These are phyloP conservation scores for Cladosporium sp. DNA, from an alignment of 2,329 filamentous ascomycete species.

Conservation along the genomic window DNA sequence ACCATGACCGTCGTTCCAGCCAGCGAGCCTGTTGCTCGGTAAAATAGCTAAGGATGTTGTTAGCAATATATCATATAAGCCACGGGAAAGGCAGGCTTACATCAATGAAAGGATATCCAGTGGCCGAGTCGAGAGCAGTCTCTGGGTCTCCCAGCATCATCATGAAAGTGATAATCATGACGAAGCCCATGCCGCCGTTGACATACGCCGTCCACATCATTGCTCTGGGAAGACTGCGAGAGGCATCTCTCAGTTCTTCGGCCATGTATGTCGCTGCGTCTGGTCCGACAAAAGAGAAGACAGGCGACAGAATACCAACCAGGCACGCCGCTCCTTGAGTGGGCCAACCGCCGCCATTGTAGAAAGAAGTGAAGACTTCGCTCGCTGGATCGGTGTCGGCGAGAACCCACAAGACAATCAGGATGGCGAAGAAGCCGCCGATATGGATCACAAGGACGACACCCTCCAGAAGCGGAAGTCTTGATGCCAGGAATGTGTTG, in stretches of 20 bases:
- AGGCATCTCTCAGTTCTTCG: conserved; percentile 19
- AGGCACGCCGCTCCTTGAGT: conserved; percentile 13
- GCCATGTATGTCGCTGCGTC: conserved; percentile 18
- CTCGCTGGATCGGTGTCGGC: conserved; percentile 9
- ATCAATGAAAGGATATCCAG: conserved; percentile 30
- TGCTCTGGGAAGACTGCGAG: conserved; percentile 14
- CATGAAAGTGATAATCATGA: conserved; percentile 30
- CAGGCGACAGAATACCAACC: conserved; percentile 13
- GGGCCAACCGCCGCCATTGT: conserved; percentile 16
- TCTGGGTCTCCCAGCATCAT: conserved; percentile 33
- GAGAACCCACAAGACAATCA: conserved; percentile 18
- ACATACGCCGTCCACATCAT: conserved; percentile 18
- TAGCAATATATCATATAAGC: too few relatives aligned
- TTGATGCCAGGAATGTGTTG: conserved; percentile 29
- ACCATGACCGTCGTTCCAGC: conserved; percentile 31
- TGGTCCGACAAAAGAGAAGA: conserved; percentile 11
- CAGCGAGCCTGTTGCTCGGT: conserved; percentile 32
- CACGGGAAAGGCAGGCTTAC: conserved; percentile 14
- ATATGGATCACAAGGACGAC: conserved; percentile 15
- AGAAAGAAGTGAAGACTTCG: conserved; percentile 23
- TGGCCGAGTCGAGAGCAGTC: conserved; percentile 19
- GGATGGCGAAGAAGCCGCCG: conserved; percentile 19
- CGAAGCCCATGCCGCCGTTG: conserved; percentile 22
- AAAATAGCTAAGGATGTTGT: conserved; percentile 31
- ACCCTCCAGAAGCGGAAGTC: conserved; percentile 34